These are phyloP conservation scores for Sideroxylon spinosum DNA, from an alignment of 179 eudicot genomes.

Conservation along the genomic window DNA sequence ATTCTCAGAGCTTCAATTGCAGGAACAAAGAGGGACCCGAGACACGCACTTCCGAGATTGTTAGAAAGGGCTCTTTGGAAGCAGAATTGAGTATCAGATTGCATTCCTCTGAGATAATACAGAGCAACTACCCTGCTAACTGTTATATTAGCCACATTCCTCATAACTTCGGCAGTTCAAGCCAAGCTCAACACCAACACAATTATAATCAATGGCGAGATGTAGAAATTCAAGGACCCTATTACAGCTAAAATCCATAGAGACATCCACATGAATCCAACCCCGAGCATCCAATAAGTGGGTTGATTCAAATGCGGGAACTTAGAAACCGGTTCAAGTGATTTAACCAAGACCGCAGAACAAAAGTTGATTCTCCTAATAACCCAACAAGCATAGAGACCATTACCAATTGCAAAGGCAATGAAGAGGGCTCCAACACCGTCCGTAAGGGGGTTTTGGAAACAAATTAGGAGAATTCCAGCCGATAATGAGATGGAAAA, in stretches of 20 bases:
- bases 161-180: conserved; percentile 93
- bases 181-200: conserved; percentile 60
- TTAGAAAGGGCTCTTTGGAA: conserved; percentile 78
- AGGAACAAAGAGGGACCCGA: conserved; percentile 88
- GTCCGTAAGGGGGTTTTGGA: conserved; percentile 71
- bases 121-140: conserved; percentile 82
- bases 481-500: conserved; percentile 63
- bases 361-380: conserved; percentile 62
- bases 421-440: conserved; percentile 70
- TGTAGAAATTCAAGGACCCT: conserved; percentile 77
- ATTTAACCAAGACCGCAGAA: conserved; percentile 52
- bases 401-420: conserved; percentile 71
- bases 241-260: conserved; percentile 84
- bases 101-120: conserved; percentile 91
- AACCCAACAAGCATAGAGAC: conserved; percentile 92
- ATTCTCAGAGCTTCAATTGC: conserved; percentile 80
- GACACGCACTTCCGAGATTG: conserved; percentile 86
- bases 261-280: conserved; percentile 91
- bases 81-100: conserved; percentile 71
- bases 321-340: conserved; percentile 78
- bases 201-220: conserved; percentile 58
- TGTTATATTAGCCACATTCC: conserved; percentile 86
- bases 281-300: conserved; percentile 74
- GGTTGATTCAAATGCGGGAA: conserved; percentile 73
- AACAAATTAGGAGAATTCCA: conserved; percentile 86